Evolutionary conservation across 2,329 filamentous ascomycete genomes (phyloP), one percentile per base, ranked within the genome.

Genomic region (Fonsecaea monophora): DNA sequence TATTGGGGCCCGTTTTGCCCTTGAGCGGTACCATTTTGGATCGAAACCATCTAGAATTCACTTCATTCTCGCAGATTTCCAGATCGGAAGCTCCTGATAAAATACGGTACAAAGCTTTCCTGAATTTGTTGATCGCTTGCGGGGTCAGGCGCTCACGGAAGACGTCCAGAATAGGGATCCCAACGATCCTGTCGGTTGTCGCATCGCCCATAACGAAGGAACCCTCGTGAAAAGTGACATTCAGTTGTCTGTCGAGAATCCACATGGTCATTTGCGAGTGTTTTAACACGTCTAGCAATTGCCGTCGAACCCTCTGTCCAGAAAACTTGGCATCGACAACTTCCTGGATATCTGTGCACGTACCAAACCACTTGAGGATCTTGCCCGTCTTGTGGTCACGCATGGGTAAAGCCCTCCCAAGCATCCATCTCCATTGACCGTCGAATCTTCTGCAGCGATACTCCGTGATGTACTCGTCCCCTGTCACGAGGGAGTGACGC

Each of bases 321-420:
- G 84, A 84, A 68, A 90, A 82, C 66, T 90, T 88, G 13, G 89
- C 85, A 73, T 90, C 84, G 2, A 93, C 89, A 53, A 88, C 83
- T 68, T 93, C 90, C 73, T 94, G 89, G 18, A 93, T 90, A 70
- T 94, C 91, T 12, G 91, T 93, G 73, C 89, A 92, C 0, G 90
- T 92, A 15, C 90, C 91, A 72, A 91, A 92, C 91, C 91, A 94
- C 74, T 91, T 92, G 66, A 91, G 83, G 57, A 94, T 92, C 56
- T 84, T 80, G 1, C 89, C 90, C 0, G 86, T 86, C 53, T 89
- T 84, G 68, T 84, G 85, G 67, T 92, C 87, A 45, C 83, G 83
- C 72, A 92, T 82, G 0, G 91, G 90, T 13, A 90, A 76, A 0
- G 90, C 91, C 53, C 90, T 84, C 10, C 89, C 90, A 2, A 94